Evolutionary conservation across 306 rosid species (phyloP).

Genomic region (Acacia melanoxylon): DNA sequence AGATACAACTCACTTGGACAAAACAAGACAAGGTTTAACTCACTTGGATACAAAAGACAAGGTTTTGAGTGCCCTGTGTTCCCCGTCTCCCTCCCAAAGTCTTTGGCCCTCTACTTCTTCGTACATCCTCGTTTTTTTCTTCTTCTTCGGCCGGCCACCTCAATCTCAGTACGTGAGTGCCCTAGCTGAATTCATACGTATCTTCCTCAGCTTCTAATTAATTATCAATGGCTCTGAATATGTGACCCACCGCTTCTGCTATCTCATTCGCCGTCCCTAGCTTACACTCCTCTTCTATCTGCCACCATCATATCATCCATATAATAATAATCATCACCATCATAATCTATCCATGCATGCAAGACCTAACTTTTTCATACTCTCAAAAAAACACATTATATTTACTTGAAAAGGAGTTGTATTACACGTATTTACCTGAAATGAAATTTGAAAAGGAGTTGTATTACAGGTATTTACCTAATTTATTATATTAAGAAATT

Average conservation of each 20-base stretch:
- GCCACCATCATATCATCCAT: constrained; percentile 27
- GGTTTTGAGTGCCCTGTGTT: constrained; percentile 39
- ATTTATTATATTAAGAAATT: no score
- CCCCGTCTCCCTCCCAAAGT: constrained; percentile 40
- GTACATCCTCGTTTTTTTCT: neutral
- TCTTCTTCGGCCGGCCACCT: neutral
- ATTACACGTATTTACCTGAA: no score
- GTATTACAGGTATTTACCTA: no score
- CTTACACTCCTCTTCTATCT: constrained; percentile 88
- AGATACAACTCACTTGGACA: neutral
- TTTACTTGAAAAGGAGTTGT: no score
- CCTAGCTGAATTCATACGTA: neutral
- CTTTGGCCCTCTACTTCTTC: neutral
- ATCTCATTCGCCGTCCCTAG: constrained; percentile 79
- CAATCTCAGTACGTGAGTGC: neutral
- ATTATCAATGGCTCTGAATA: constrained; percentile 55
- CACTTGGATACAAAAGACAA: constrained; percentile 37
- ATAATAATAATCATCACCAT: neutral
- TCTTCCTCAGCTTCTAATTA: neutral
- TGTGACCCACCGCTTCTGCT: constrained; percentile 69
- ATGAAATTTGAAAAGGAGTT: no score
- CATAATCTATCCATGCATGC: neutral
- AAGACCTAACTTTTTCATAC: no score
- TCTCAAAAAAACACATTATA: no score
- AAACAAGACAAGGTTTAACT: neutral